Evolutionary conservation across 352 stramenopile genomes (phyloP).

Genomic region (Phytopythium chamaehyphon): DNA sequence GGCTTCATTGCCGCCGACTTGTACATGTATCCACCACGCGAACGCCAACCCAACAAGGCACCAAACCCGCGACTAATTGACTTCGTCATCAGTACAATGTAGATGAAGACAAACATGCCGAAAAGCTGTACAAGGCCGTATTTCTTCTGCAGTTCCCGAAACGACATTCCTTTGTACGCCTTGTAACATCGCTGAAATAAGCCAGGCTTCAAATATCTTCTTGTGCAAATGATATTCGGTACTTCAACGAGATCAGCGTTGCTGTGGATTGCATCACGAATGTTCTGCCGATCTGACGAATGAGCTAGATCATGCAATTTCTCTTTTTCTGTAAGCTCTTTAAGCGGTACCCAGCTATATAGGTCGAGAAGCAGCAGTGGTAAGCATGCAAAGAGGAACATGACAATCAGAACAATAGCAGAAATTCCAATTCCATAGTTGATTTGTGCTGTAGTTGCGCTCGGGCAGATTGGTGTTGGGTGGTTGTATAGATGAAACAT

Average conservation of each 20-base stretch:
- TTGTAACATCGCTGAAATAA: conserved; percentile 23
- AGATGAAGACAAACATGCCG: conserved; percentile 44
- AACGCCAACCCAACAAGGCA: conserved; percentile 34
- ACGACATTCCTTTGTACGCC: conserved; percentile 32
- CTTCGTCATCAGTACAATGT: conserved; percentile 47
- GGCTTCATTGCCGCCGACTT: conserved; percentile 19
- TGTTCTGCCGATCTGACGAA: conserved; percentile 24
- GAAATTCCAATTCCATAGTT: conserved; percentile 40
- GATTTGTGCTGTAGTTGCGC: conserved; percentile 16
- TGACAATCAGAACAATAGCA: conserved; percentile 31
- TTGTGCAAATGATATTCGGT: conserved; percentile 1
- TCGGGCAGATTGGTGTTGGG: conserved; percentile 10
- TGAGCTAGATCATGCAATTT: conserved; percentile 23
- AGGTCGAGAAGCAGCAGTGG: conserved; percentile 52
- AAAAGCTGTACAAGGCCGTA: conserved; percentile 38
- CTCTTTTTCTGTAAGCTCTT: conserved; percentile 30
- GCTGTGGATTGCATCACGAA: conserved; percentile 46
- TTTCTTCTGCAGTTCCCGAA: conserved; percentile 28
- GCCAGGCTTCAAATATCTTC: conserved; percentile 6
- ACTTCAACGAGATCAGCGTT: conserved; percentile 46
- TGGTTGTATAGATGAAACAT: conserved; percentile 17
- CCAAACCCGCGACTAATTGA: conserved; percentile 35
- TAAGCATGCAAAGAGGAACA: conserved; percentile 50
- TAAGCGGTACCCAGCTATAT: conserved; percentile 51
- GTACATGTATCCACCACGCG: conserved; percentile 42